Percentiles rank a stretch among this genome's conserved stretches.
Evolutionary conservation across 1,139 yeast genomes (phyloP).

Genomic region (Yamadazyma sp.): DNA sequence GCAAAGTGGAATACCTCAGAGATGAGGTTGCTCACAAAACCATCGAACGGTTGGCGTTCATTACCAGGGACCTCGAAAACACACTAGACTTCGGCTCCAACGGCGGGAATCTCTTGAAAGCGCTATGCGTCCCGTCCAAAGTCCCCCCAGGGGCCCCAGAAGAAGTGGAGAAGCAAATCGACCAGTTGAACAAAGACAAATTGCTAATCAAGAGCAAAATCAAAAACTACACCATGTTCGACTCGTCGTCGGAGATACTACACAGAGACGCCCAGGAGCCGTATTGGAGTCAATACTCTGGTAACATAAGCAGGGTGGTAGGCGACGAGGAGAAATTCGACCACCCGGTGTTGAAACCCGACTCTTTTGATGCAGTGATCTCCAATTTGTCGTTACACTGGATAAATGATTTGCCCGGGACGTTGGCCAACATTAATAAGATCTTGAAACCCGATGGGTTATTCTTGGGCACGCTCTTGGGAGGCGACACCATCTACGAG

Average conservation of each 20-base stretch:
- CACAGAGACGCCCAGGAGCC: slow-evolving; percentile 43
- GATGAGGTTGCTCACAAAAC: slow-evolving; percentile 75
- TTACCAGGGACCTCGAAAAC: slow-evolving; percentile 60
- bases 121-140: slow-evolving; percentile 32
- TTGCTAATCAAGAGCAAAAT: slow-evolving; percentile 51
- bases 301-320: slow-evolving; percentile 47
- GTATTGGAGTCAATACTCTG: slow-evolving; percentile 40
- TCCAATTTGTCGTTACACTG: slow-evolving; percentile 79
- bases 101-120: slow-evolving; percentile 57
- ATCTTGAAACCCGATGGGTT: slow-evolving; percentile 79
- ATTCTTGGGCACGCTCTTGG: slow-evolving; percentile 80
- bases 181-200: slow-evolving; percentile 54
- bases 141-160: slow-evolving; percentile 28
- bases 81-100: slow-evolving; percentile 76
- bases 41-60: slow-evolving; percentile 72
- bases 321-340: slow-evolving; percentile 68
- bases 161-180: slow-evolving; percentile 27
- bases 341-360: slow-evolving; percentile 37
- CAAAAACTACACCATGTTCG: slow-evolving; percentile 64
- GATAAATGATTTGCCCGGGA: slow-evolving; percentile 78
- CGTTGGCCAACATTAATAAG: slow-evolving; percentile 56
- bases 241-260: slow-evolving; percentile 56
- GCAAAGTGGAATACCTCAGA: slow-evolving; percentile 70
- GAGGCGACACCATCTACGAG: slow-evolving; percentile 83
- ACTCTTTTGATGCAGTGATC: slow-evolving; percentile 68